Evolutionary conservation across 2,329 filamentous ascomycete species (phyloP), one percentile per base, ranked within the genome.

Genomic region (Xylogone sp.): DNA sequence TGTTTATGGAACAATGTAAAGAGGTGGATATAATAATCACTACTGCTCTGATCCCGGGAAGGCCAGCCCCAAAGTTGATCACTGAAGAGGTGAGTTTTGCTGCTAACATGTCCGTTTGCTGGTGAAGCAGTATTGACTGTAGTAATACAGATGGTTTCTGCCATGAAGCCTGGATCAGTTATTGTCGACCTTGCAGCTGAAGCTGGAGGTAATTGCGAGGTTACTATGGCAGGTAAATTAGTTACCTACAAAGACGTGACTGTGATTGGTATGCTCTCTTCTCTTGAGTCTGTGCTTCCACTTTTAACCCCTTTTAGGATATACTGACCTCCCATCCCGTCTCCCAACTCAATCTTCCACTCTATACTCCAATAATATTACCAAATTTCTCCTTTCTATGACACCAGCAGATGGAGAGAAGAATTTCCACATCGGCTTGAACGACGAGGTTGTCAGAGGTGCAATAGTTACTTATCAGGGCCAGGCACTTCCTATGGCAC

Each of bases 21-120:
- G 91, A 96, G 39, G 90, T 96, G 48, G 90, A 96, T 68, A 96
- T 96, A 56, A 88, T 96, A 55, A 88, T 96, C 65, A 96, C 90
- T 1, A 96, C 91, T 1, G 91, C 91, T n/a, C 70, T 96, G 61
- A 96, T 96, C 54, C 91, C 91, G 0, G 91, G 90, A 51, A 87
- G 80, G 59, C 87, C 87, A 22, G 90, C 90, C 0, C 91, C 91
- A 0, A 93, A 87, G 62, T 75, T 96, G 24, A 92, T 96, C 62
- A 92, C 87, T 3, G 88, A 88, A 69, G 79, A 82, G 60, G 72
- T 74, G 65, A 54, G 63, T 54, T 31, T 19, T 46, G 34, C 5
- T 16, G 8, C 13, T 39, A 48, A 19, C n/a, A n/a, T n/a, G n/a
- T 20, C 50, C 21, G 12, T 70, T 82, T 59, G 90, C 90, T 81